phyloP scores from a whole-genome alignment of 768 basidiomycete genomes.

The Russula foetens region DNA sequence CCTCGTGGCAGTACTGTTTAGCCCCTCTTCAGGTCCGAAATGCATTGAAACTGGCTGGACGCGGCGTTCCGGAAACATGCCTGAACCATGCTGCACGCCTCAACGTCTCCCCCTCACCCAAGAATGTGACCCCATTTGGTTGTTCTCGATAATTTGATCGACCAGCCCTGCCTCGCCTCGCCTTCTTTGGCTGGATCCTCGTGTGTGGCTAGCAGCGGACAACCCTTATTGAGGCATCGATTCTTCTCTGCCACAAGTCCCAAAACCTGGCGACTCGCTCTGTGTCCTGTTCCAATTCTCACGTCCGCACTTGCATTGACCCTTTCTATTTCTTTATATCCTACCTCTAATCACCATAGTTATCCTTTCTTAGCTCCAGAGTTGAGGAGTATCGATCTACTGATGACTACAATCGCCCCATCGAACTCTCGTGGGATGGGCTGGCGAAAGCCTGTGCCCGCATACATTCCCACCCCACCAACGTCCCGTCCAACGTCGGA shows the following conservation, averaged over 20 bases:
- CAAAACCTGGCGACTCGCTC: not conserved
- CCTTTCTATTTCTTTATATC: slow-evolving; percentile 12
- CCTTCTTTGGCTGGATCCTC: slow-evolving; percentile 9
- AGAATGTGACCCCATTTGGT: not conserved
- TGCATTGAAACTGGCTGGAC: not conserved
- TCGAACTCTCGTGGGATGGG: slow-evolving; percentile 11
- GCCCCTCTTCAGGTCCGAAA: slow-evolving; percentile 3
- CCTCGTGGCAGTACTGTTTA: not conserved
- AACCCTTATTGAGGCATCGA: not conserved
- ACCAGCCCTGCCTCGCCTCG: not conserved
- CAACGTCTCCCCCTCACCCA: not conserved
- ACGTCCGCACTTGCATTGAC: slow-evolving; percentile 8
- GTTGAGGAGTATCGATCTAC: slow-evolving; percentile 9
- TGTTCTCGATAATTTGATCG: not conserved
- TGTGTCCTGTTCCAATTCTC: slow-evolving; percentile 9
- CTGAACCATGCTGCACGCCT: slow-evolving; percentile 3
- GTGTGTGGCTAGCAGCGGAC: slow-evolving; percentile 3
- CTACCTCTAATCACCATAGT: slow-evolving; percentile 2
- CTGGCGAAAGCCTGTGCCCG: slow-evolving; percentile 20
- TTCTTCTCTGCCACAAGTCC: slow-evolving; percentile 8
- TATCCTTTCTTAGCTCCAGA: slow-evolving; percentile 6
- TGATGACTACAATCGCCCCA: slow-evolving; percentile 12
- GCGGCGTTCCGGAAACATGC: slow-evolving; percentile 7
- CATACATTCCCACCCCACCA: slow-evolving; percentile 18
- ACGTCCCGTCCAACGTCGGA: slow-evolving; percentile 11